phyloP scores from a whole-genome alignment of 768 basidiomycete species.

The Cubamyces sp. region DNA sequence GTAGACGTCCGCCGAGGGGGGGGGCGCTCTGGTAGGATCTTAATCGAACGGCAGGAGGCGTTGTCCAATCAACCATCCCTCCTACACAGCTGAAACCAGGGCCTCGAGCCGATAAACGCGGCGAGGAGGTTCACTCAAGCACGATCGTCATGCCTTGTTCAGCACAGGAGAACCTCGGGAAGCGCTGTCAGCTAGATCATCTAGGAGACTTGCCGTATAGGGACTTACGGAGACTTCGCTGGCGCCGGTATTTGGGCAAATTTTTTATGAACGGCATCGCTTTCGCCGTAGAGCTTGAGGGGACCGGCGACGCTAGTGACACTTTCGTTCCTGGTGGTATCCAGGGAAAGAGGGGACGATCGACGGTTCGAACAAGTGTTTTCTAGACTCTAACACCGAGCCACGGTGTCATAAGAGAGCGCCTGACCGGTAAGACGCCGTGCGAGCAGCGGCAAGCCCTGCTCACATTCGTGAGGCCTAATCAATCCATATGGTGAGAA shows the following conservation, averaged over 20 bases:
- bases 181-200: background rate
- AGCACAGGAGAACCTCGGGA: background rate
- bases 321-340: background rate
- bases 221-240: background rate
- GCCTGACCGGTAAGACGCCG: background rate
- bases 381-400: background rate
- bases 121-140: background rate
- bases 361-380: too few relatives aligned
- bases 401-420: background rate
- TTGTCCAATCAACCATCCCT: too few relatives aligned
- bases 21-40: background rate
- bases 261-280: background rate
- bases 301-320: background rate
- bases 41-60: too few relatives aligned
- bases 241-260: background rate
- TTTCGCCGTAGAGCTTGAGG: background rate
- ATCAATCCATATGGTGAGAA: background rate
- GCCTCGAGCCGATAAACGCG: background rate
- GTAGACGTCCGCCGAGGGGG: too few relatives aligned
- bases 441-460: constrained; percentile 1
- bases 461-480: background rate
- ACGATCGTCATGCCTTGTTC: background rate
- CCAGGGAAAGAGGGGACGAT: background rate
- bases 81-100: background rate
- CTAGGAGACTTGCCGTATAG: constrained; percentile 8